A percentile compares a stretch with the other conserved stretches of the same genome.
phyloP scores from a whole-genome alignment of 1,284 basidiomycete genomes.

The Agroathelia rolfsii region DNA sequence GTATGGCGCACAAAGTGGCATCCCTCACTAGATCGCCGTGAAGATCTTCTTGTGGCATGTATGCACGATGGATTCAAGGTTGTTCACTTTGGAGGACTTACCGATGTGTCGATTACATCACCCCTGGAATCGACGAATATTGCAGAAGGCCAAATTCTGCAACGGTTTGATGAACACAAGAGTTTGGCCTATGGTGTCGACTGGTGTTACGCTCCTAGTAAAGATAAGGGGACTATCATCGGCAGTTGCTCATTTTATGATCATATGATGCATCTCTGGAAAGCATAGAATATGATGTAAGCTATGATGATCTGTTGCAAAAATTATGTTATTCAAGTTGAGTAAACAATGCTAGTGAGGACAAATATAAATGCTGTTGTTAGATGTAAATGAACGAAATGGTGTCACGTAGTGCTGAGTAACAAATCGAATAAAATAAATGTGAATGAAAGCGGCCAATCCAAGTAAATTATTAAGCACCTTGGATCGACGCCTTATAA shows the following conservation, averaged over 20 bases:
- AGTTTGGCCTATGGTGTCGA: slow-evolving; percentile 93
- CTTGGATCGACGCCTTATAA: too few relatives aligned
- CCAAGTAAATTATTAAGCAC: too few relatives aligned
- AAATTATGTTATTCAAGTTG: too few relatives aligned
- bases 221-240: slow-evolving; percentile 41
- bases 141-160: slow-evolving; percentile 31
- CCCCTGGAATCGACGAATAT: slow-evolving; percentile 10
- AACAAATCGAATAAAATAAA: too few relatives aligned
- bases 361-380: too few relatives aligned
- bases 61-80: slow-evolving; percentile 98
- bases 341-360: too few relatives aligned
- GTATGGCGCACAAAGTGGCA: slow-evolving; percentile 98
- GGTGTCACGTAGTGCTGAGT: too few relatives aligned
- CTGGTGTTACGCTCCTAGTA: slow-evolving; percentile 57
- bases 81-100: slow-evolving; percentile 33
- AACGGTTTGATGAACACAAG: slow-evolving; percentile 68
- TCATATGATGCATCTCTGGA: slow-evolving; percentile 78
- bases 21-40: slow-evolving; percentile 46
- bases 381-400: too few relatives aligned
- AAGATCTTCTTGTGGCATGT: slow-evolving; percentile 80
- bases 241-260: slow-evolving; percentile 98
- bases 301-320: too few relatives aligned
- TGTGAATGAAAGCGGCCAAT: too few relatives aligned
- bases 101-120: slow-evolving; percentile 1
- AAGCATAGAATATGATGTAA: too few relatives aligned